A percentile compares a stretch with the other conserved stretches of the same genome.
Conservation (phyloP, 2,329 filamentous ascomycete species). For the Chaetomiaceae sp. region DNA sequence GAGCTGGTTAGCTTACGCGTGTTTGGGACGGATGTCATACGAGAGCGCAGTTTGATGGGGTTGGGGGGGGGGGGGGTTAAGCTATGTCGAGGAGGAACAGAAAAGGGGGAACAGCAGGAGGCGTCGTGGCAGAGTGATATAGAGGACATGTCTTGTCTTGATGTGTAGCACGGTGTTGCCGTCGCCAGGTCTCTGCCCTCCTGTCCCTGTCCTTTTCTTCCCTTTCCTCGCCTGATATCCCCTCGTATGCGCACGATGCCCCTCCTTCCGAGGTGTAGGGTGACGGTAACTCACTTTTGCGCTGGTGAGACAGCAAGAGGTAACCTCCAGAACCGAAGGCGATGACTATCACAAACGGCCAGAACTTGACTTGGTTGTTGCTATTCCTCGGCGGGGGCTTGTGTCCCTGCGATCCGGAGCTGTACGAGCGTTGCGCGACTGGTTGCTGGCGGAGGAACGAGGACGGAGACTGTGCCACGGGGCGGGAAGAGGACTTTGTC, state of each 20-base stretch:
- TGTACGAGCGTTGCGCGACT: conserved; percentile 24
- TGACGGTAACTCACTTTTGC: conserved; percentile 38
- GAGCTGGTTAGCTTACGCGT: conserved; percentile 11
- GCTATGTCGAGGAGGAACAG: neutral
- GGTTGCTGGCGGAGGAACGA: conserved; percentile 12
- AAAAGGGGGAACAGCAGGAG: neutral
- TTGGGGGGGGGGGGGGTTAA: neutral
- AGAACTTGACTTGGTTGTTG: conserved; percentile 45
- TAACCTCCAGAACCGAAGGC: conserved; percentile 46
- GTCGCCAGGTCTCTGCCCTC: no score
- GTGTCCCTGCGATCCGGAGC: conserved; percentile 19
- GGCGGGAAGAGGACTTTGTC: neutral
- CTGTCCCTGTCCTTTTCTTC: neutral
- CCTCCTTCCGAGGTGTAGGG: no score
- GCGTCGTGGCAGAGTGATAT: neutral
- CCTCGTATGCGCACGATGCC: no score
- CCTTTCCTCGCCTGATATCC: no score
- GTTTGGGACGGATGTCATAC: no score
- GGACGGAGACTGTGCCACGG: conserved; percentile 1
- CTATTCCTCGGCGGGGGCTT: conserved; percentile 15
- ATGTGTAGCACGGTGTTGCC: neutral
- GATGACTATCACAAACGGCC: conserved; percentile 51
- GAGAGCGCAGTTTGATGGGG: conserved; percentile 6
- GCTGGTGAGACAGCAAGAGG: conserved; percentile 45
- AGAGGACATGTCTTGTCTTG: neutral